Evolutionary conservation across 2,329 filamentous ascomycete genomes (phyloP), one percentile per base, ranked within the genome.

Genomic region (Aquanectria penicillioides): DNA sequence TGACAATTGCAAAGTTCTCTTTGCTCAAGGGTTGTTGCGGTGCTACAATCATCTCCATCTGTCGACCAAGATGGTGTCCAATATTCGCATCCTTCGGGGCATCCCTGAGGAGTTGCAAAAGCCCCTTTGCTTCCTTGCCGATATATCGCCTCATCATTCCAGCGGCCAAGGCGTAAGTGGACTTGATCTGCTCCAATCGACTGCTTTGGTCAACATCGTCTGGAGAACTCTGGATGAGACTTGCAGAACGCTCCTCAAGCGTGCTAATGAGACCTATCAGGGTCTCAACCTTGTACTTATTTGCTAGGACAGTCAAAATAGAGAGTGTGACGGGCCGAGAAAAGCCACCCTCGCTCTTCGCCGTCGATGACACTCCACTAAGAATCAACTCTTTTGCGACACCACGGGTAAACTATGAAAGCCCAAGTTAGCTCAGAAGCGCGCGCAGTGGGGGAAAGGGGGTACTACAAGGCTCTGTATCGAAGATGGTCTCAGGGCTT

Each of bases 221-320:
- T 3, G 40, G 37, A 6, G 65, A 56, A 3, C 41, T 44, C 8
- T 58, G 46, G 8, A 76, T 18, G 9, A 72, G 56, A 15, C 13
- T 50, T 3, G 60, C 43, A 6, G 73, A 53, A 10, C 64, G 65
- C 17, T 69, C 55, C 50, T 75, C 71, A 1, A 77, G 44, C 8
- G 61, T 52, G 4, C 61, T 13, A 31, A 76, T 65, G 5, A 77
- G 58, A 6, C 60, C 56, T 7, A 61, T 62, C 6, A 70, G 46
- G 6, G 63, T 71, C 61, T 78, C 78, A 15, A 77, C 69, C 28
- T 75, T 75, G 66, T 78, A 75, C 60, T 81, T 83, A 65, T 83
- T 83, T 44, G 78, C 74, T 23, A 83, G 64, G 4, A 78, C 72
- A 3, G 76, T 74, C 10, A 81, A 68, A 10, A 82, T 76, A 0